phyloP scores from a whole-genome alignment of 768 basidiomycete genomes.

The Lactarius vividus region DNA sequence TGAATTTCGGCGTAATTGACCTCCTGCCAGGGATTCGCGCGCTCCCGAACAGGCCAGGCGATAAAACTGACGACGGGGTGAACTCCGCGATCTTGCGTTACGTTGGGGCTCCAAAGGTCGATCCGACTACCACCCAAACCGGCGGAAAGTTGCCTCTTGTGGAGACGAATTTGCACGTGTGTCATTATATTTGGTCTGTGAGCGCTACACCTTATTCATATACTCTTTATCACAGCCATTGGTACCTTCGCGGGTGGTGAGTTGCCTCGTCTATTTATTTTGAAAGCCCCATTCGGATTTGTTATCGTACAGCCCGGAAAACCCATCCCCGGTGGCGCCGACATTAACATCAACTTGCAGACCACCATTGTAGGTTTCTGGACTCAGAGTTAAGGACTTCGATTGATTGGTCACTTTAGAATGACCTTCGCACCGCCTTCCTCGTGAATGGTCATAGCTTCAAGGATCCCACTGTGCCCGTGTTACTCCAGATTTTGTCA shows the following conservation, averaged over 20 bases:
- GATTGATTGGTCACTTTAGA: neutral
- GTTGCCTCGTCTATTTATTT: neutral
- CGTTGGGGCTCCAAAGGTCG: conserved; percentile 14
- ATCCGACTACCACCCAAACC: conserved; percentile 16
- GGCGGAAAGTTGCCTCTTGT: conserved; percentile 1
- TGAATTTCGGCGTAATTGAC: neutral
- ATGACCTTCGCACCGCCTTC: neutral
- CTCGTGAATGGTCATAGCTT: neutral
- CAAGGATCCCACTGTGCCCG: conserved; percentile 14
- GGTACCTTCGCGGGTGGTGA: neutral
- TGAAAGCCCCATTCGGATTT: neutral
- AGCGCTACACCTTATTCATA: neutral
- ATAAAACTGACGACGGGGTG: neutral
- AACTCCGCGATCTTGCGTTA: conserved; percentile 25
- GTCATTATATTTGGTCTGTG: neutral
- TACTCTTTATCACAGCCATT: neutral
- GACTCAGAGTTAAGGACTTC: too few species aligned
- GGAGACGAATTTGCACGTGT: conserved; percentile 14
- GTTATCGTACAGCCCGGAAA: conserved; percentile 7
- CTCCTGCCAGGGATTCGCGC: conserved; percentile 13
- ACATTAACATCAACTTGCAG: conserved; percentile 14
- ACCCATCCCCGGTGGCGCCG: conserved; percentile 9
- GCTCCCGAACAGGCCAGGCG: neutral
- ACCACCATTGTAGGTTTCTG: neutral
- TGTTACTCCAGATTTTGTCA: conserved; percentile 21